Evolutionary conservation across 1,284 basidiomycete genomes (phyloP), one percentile per base, ranked within the genome.

Genomic region (Cutaneotrichosporon dermatis): DNA sequence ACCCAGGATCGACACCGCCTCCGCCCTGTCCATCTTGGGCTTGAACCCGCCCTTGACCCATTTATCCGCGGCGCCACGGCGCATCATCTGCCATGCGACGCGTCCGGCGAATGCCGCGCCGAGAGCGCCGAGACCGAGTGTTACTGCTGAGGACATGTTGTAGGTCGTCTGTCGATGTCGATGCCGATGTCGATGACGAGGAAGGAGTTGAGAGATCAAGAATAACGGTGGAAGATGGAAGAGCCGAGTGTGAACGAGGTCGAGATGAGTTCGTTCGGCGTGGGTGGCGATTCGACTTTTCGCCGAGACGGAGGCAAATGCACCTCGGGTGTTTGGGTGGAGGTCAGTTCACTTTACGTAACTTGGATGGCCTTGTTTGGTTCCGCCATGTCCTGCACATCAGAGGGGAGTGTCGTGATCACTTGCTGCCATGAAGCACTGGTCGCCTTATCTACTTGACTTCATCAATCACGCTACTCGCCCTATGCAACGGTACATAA

Each of bases 21-120:
- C 95, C 65, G 87, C 89, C 73, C 89, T 84, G 76, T 98, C 94
- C 93, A 98, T 97, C 82, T 93, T 96, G 12, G 84, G 81, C 76
- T 88, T 89, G 85, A 99, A 99, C 1, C 94, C 95, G 61, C 95
- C 95, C 79, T 88, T 92, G 51, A 84, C 86, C 86, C 91, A 98
- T 75, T 95, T 85, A 51, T 93, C 88, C 10, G 84, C 87, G 10
- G 84, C 87, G 39, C 80, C 80, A 68, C 80, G 84, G 46, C 76
- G 63, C 50, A 68, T 85, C 79, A 69, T 70, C 61, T 72, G 78
- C 58, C 39, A 85, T 55, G 33, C 86, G 82, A 61, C 83, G 80
- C 91, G 82, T 5, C 89, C 90, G 33, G 84, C 85, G 11, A 93
- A 79, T 9, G 88, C 90, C 51, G 89, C 89, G 13, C 88, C 86